Base-by-base conservation (phyloP, 148 eudicot genomes). In the Rhododendron mucronatum region DNA sequence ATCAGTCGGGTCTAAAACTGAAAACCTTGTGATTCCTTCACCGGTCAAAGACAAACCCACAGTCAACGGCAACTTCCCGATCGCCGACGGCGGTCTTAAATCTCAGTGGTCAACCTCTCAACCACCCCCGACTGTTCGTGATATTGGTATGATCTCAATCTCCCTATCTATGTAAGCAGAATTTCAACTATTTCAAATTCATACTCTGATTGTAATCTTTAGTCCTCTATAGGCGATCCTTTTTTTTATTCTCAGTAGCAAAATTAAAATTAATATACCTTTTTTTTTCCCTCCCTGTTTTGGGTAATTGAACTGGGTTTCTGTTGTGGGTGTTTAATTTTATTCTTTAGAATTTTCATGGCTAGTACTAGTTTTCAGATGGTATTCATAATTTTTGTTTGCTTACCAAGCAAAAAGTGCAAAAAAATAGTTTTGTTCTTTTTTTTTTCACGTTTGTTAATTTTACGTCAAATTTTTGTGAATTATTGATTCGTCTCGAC, bases 61-160 rank as follows among this genome's bases (percentile, higher is more conserved):
- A 23, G 55, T 78, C 41, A 83, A 83, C 81, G 84, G 51, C n/a
- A 65, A 83, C 81, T 35, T n/a, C 33, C 63, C 76, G 67, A 21
- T 73, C 53, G 55, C 81, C 44, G 82, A 84, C 67, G 80, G 8
- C 39, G 81, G 26, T 20, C 53, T 67, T 44, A 86, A 86, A n/a
- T 83, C 88, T 50, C 86, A 86, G 57, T 26, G 84, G 77, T 75
- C 88, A 11, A 71, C 88, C 7, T 59, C 84, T 83, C 82, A 13
- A 12, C 82, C 83, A 1, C 44, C 44, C 13, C 15, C 85, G 7
- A 14, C 71, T 77, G 80, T 81, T 84, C 84, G 57, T 65, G 84
- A 86, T 75, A 73, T 55, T 82, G 91, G 91, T 89, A 89, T 78
- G 87, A 76, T 82, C 44, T 1, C 20, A 23, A 39, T 75, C 47